A percentile compares a stretch with the other conserved stretches of the same genome.
Evolutionary conservation across 345 rosid species (phyloP).

Genomic region (Isatis tinctoria): DNA sequence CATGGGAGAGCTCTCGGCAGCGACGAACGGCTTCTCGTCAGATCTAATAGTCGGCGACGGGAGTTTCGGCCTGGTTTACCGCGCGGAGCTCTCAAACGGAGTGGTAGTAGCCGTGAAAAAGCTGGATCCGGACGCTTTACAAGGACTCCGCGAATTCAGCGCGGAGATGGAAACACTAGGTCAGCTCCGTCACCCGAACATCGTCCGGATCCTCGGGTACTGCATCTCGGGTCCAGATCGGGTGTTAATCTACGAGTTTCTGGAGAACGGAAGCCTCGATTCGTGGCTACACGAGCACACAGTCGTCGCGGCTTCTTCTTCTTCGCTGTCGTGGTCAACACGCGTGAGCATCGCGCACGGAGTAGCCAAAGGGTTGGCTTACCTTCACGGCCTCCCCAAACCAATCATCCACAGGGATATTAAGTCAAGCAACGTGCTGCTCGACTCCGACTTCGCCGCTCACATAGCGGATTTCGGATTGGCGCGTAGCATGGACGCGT

Average conservation of each 20-base stretch:
- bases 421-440: conserved; percentile 71
- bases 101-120: conserved; percentile 74
- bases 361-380: conserved; percentile 66
- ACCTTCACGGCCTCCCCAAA: conserved; percentile 56
- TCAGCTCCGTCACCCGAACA: conserved; percentile 53
- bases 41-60: conserved; percentile 83
- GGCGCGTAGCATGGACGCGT: conserved; percentile 47
- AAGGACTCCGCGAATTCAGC: conserved; percentile 79
- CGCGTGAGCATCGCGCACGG: conserved; percentile 46
- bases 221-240: conserved; percentile 65
- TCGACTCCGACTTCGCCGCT: conserved; percentile 55
- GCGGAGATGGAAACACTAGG: conserved; percentile 92
- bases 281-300: conserved; percentile 64
- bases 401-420: conserved; percentile 88
- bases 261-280: conserved; percentile 73
- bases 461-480: conserved; percentile 87
- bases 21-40: conserved; percentile 66
- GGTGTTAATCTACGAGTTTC: conserved; percentile 67
- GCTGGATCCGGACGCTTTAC: conserved; percentile 75
- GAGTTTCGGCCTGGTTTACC: conserved; percentile 82
- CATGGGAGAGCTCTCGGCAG: conserved; percentile 57
- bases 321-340: conserved; percentile 52
- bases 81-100: conserved; percentile 50
- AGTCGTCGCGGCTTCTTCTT: not conserved
- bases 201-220: conserved; percentile 74